Percentiles rank a stretch among this genome's conserved stretches.
Evolutionary conservation across 441 rosid species (phyloP).

Genomic region (Monsonia emarginata): DNA sequence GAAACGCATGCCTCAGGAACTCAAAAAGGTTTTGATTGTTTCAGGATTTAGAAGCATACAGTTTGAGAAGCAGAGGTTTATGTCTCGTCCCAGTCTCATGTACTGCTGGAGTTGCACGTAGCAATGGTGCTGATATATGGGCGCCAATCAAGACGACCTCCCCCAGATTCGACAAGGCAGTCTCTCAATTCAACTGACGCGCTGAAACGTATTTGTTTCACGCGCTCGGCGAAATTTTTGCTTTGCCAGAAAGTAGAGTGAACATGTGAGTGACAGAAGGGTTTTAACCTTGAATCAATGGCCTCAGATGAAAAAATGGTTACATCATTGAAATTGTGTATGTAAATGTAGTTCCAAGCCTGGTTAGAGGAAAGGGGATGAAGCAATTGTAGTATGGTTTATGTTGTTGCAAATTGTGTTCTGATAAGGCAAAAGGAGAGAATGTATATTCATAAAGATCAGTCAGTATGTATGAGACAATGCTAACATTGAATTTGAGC

Average conservation of each 20-base stretch:
- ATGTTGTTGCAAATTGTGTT: background rate
- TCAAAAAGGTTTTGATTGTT: background rate
- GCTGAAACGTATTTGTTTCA: background rate
- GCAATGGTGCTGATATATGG: constrained; percentile 96
- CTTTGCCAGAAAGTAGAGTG: no score
- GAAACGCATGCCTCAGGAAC: background rate
- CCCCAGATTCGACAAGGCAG: constrained; percentile 37
- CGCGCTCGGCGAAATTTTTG: no score
- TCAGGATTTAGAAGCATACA: constrained; percentile 47
- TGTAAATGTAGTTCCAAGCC: background rate
- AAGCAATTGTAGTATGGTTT: background rate
- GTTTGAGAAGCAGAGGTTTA: constrained; percentile 62
- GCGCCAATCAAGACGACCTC: constrained; percentile 74
- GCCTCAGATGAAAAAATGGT: background rate
- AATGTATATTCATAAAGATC: background rate
- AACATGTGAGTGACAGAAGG: background rate
- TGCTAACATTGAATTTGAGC: background rate
- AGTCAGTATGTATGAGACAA: background rate
- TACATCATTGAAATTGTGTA: background rate
- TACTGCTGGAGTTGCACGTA: constrained; percentile 60
- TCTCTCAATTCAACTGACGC: constrained; percentile 21
- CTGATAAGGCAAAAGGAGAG: background rate
- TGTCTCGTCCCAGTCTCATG: constrained; percentile 69
- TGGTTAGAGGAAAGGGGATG: background rate
- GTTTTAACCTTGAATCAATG: background rate